These are phyloP conservation scores for Myxozyma mucilagina DNA, from an alignment of 805 yeast species.

Conservation along the genomic window DNA sequence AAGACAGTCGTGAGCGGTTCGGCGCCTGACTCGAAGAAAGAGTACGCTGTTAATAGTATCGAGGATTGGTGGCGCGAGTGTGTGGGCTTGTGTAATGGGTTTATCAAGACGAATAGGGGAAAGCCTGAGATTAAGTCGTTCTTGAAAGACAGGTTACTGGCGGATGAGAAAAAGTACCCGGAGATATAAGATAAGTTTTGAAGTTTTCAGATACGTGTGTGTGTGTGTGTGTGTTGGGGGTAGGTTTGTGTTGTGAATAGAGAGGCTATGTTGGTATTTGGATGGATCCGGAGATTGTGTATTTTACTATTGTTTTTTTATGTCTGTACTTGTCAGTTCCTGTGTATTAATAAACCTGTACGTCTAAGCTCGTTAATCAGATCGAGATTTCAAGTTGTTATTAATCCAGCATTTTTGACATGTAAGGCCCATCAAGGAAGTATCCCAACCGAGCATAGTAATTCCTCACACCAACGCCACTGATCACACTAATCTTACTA, in stretches of 20 bases:
- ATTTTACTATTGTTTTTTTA: neutral
- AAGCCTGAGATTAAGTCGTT: constrained; percentile 22
- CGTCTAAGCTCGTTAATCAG: neutral
- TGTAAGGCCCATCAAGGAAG: constrained; percentile 89
- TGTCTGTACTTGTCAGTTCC: neutral
- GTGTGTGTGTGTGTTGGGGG: neutral
- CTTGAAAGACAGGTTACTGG: constrained; percentile 21
- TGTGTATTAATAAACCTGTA: constrained; percentile 3
- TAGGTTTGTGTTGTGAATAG: no score
- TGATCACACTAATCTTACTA: constrained; percentile 84
- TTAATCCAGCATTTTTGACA: constrained; percentile 66
- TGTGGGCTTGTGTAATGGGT: constrained; percentile 26
- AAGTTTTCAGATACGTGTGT: neutral
- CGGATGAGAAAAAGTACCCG: constrained; percentile 24
- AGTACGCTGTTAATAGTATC: constrained; percentile 9
- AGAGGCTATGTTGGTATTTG: neutral
- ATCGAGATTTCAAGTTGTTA: neutral
- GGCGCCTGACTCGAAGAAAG: neutral
- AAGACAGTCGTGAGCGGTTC: constrained; percentile 8
- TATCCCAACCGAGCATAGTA: constrained; percentile 93
- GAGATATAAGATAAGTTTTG: neutral
- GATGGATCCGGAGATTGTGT: neutral
- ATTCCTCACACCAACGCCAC: constrained; percentile 97
- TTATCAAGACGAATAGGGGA: constrained; percentile 12
- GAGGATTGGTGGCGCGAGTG: constrained; percentile 31